phyloP scores from a whole-genome alignment of 495 filamentous ascomycete genomes.

The Penicillium tannophilum region DNA sequence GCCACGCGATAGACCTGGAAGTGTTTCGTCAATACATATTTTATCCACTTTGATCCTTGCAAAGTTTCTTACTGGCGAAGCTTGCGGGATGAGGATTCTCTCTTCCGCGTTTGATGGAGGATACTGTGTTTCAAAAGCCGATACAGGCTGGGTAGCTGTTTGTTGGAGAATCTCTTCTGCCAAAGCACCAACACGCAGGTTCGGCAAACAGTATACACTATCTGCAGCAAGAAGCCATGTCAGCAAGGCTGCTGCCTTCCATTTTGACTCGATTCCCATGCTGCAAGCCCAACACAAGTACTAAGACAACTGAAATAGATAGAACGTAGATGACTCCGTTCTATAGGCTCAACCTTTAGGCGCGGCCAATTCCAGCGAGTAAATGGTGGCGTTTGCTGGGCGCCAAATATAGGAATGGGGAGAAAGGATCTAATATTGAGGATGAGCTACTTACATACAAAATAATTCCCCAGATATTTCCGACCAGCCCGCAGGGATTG shows the following conservation, averaged over 20 bases:
- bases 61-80: conserved; percentile 35
- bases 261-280: conserved; percentile 23
- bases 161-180: conserved; percentile 17
- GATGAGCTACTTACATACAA: conserved; percentile 24
- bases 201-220: conserved; percentile 29
- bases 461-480: not conserved
- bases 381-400: not conserved
- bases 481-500: conserved; percentile 9
- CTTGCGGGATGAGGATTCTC: conserved; percentile 28
- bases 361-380: conserved; percentile 2
- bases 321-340: not conserved
- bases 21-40: conserved; percentile 5
- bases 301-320: conserved; percentile 3
- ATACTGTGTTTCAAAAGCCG: conserved; percentile 41
- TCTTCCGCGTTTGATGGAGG: conserved; percentile 31
- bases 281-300: conserved; percentile 10
- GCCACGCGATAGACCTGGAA: conserved; percentile 39
- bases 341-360: not conserved
- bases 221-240: conserved; percentile 40
- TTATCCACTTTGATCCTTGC: not conserved
- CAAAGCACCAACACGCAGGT: conserved; percentile 10
- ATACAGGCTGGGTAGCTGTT: conserved; percentile 21
- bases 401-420: not conserved
- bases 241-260: conserved; percentile 34
- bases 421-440: not conserved